Evolutionary conservation across 139 green algal genomes (phyloP).

Genomic region (Spirogloea muscicola): DNA sequence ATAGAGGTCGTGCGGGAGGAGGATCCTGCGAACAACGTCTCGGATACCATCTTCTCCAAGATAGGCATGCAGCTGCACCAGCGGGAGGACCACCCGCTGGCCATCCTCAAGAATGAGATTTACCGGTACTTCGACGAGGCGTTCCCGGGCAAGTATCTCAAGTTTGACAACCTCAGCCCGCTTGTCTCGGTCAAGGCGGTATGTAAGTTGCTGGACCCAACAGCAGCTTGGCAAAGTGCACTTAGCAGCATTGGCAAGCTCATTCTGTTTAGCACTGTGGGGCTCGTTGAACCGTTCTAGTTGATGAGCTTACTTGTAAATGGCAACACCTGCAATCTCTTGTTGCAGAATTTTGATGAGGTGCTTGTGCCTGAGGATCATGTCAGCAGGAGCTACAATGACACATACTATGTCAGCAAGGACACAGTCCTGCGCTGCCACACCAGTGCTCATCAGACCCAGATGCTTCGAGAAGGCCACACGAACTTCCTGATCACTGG

Average conservation of each 20-base stretch:
- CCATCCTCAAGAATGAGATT: conserved; percentile 95
- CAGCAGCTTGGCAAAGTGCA: no score
- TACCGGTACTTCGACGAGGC: conserved; percentile 85
- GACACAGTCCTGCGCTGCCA: conserved; percentile 79
- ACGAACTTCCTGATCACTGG: conserved; percentile 88
- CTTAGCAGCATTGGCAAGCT: no score
- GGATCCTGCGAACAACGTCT: conserved; percentile 90
- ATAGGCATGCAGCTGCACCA: conserved; percentile 89
- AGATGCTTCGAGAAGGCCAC: conserved; percentile 76
- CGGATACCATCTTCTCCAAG: conserved; percentile 91
- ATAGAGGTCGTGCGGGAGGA: conserved; percentile 40
- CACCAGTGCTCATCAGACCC: conserved; percentile 69
- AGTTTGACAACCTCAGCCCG: conserved; percentile 86
- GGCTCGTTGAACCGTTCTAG: no score
- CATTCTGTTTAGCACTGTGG: no score
- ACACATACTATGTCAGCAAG: conserved; percentile 95
- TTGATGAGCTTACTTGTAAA: no score
- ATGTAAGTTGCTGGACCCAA: conserved; percentile 20
- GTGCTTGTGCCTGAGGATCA: conserved; percentile 90
- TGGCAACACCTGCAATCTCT: background rate
- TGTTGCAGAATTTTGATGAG: conserved; percentile 59
- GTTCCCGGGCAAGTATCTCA: conserved; percentile 66
- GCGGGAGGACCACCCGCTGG: conserved; percentile 77
- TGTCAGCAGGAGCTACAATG: conserved; percentile 83
- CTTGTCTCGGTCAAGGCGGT: conserved; percentile 69